Base-by-base conservation (phyloP, 2,329 filamentous ascomycete genomes). In the Cordyceps tenuipes region DNA sequence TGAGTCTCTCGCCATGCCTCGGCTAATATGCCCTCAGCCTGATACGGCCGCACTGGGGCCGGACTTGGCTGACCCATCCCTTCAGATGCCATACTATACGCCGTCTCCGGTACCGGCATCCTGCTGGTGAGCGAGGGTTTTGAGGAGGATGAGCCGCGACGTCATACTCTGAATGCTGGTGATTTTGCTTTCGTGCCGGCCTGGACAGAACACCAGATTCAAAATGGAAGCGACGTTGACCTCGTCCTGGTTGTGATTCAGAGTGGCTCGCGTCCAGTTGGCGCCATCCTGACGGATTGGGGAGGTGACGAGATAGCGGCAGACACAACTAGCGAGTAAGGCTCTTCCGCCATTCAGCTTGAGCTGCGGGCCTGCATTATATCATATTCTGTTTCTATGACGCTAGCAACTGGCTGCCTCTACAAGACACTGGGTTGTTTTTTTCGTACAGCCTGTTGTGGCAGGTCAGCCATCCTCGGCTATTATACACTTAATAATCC, bases 141-240 rank as follows among this genome's bases (percentile, higher is more conserved):
- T 13, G 79, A 78, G 51, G 74, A 74, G 39, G 73, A 36, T 10
- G 34, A 77, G 34, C 69, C 78, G 0, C 80, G 80, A 62, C 79
- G 80, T 39, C 79, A 87, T 63, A 74, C 81, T 19, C 76, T 91
- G 7, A 71, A 71, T 1, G 77, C 82, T 0, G 87, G 88, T 0
- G 87, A 90, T 69, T 90, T 88, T 70, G 86, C 85, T 3, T 78
- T 89, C 59, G 80, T 90, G 13, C 87, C 87, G 0, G 82, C 86
- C 0, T 89, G 81, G 77, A 82, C 83, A 0, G 86, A 90, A 69
- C 86, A 90, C 71, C 86, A 89, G 69, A 80, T 86, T 58, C 75
- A 85, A 21, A 90, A 90, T 66, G 81, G 88, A 43, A 79, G 80
- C 1, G 82, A 85, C 48, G 70, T 67, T 54, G 83, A 87, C 51